Base-by-base conservation (phyloP, 768 basidiomycete genomes). In the Cantharellus cinnabarinus region DNA sequence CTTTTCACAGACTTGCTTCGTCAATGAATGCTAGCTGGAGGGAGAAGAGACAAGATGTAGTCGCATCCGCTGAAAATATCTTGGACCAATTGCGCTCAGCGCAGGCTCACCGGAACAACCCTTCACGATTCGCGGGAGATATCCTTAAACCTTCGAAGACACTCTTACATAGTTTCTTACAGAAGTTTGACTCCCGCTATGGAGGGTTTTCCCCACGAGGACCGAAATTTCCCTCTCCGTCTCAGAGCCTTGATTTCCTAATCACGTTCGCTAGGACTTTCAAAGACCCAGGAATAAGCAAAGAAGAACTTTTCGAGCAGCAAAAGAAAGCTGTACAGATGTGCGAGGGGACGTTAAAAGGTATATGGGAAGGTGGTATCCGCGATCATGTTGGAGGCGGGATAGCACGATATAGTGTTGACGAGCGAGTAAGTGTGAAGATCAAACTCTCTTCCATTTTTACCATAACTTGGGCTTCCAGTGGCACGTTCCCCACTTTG, bases 401-500 rank as follows among this genome's bases (percentile, higher is more conserved):
- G 3, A 69, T 74, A 42, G 68, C 71, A 10, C 52, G 73, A 56
- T 74, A 74, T 59, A 70, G 68, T 10, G 72, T 74, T 2, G 73
- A 74, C 61, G 69, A 69, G 52, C 35, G 52, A 14, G 44, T 48
- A 29, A 48, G 44, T 29, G 10, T 10, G 10, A 10, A 29, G 29
- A 10, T 48, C 44, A 10, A 10, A 10, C 10, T 48, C 44, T 29
- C 44, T 29, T 48, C 10, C 44, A 48, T 48, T 48, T 48, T 29
- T 48, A 10, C 44, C 10, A 48, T 48, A 29, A 10, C 44, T 48
- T 48, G 10, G 44, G 44, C 44, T 48, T 10, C 20, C 64, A 66
- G 10, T 74, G 72, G 71, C 68, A 70, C 40, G 69, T 74, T 1
- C 73, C 73, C 3, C 73, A 74, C 63, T 74, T 74, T 59, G 72